Evolutionary conservation across 306 rosid species (phyloP), one percentile per base, ranked within the genome.

Genomic region (Vigna nakashimae): DNA sequence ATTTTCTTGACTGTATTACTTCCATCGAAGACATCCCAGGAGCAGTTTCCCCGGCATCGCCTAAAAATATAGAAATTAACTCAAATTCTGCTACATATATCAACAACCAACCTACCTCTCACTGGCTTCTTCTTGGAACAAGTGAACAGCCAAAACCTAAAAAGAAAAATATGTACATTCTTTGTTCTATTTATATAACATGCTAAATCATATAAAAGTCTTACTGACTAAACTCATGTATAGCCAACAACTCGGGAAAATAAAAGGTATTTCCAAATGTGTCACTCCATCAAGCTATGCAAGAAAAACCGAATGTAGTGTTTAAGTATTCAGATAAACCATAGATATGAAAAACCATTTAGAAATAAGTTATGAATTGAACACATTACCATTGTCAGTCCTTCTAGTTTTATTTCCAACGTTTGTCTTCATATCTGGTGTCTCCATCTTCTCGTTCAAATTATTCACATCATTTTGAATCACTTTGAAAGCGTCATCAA

Each of bases 21-120:
- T 86, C 90, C 79, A 40, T 60, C 40, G 89, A 76, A 76, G 91
- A 78, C 59, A 57, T 75, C 62, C 71, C 83, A 45, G 76, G 73
- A 66, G 71, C 46, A 75, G 75, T 77, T 82, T 80, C 81, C 87
- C 24, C 82, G 68, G 80, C 8, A 69, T 75, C 86, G 63, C 96
- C 97, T 94, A 89, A 76, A 88, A 79, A 85, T 69, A 73, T 79
- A 79, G 75, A 77, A 75, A 77, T 62, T 66, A 73, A 71, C 79
- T 70, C 76, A 79, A 75, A 56, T 45, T 66, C 55, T 8, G 71
- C 72, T 74, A 76, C 79, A 76, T 67, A 73, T 60, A 71, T 67
- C 26, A 66, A 11, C 50, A 70, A 24, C 45, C 71, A 32, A 76
- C 76, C 73, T 64, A 65, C 30, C 17, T 70, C 53, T 64, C 72